These are phyloP conservation scores for Leucogyrophana mollusca DNA, from an alignment of 768 basidiomycete genomes.

Conservation along the genomic window DNA sequence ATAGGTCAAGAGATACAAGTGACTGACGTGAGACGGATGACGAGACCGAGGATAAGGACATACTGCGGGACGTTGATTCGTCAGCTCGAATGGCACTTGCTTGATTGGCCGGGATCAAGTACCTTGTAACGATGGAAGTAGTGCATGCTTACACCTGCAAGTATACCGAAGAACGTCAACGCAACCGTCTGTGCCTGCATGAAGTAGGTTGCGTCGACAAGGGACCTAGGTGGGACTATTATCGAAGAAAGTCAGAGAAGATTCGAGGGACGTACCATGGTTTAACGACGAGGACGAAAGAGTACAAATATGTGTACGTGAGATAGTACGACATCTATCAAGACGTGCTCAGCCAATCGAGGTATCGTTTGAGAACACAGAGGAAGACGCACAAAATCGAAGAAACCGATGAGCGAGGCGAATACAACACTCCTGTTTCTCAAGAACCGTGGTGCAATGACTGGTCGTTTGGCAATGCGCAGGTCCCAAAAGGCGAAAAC, in stretches of 20 bases:
- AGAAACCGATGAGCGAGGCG: slow-evolving; percentile 59
- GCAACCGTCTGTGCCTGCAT: slow-evolving; percentile 56
- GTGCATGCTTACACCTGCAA: slow-evolving; percentile 56
- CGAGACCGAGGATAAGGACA: slow-evolving; percentile 55
- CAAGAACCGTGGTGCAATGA: slow-evolving; percentile 60
- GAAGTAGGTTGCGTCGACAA: slow-evolving; percentile 63
- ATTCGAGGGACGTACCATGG: slow-evolving; percentile 45
- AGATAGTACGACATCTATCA: slow-evolving; percentile 61
- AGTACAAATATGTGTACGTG: slow-evolving; percentile 72
- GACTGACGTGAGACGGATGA: slow-evolving; percentile 51
- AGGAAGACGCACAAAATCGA: slow-evolving; percentile 50
- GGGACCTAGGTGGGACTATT: no score
- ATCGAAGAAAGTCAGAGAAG: no score
- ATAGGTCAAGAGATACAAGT: neutral
- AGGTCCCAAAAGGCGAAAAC: slow-evolving; percentile 46
- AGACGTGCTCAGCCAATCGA: neutral
- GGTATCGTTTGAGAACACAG: neutral
- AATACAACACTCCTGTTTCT: slow-evolving; percentile 57
- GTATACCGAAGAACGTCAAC: slow-evolving; percentile 62
- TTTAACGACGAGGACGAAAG: slow-evolving; percentile 56
- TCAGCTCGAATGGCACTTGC: neutral
- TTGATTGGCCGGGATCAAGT: neutral
- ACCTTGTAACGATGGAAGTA: slow-evolving; percentile 57
- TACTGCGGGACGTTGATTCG: slow-evolving; percentile 21
- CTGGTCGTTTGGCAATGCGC: slow-evolving; percentile 52